Conservation (phyloP, 345 rosid species). For the Lumnitzera racemosa region DNA sequence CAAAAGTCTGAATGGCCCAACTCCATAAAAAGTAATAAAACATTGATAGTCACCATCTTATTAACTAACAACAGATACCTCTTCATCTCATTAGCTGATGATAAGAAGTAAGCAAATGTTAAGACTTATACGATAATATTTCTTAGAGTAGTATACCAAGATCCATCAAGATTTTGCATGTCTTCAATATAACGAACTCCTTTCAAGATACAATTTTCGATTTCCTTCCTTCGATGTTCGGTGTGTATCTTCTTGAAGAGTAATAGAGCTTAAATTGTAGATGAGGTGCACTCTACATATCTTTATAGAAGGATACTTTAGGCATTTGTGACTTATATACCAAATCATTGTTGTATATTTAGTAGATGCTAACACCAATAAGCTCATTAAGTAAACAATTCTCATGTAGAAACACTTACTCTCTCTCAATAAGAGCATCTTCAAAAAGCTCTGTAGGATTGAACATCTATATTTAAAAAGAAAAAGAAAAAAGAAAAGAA, state of each 20-base stretch:
- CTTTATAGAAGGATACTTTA: constrained; percentile 7
- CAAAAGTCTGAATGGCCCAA: too few species aligned
- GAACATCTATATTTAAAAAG: constrained; percentile 20
- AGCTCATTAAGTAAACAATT: not conserved
- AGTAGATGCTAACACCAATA: not conserved
- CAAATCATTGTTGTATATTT: too few species aligned
- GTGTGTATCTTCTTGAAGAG: constrained; percentile 39
- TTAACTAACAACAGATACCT: too few species aligned
- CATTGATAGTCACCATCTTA: too few species aligned
- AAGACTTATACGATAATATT: not conserved
- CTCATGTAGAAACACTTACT: constrained; percentile 19
- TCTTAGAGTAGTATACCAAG: constrained; percentile 22
- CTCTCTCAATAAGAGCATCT: constrained; percentile 42
- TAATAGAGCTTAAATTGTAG: constrained; percentile 32
- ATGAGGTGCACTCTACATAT: constrained; percentile 46
- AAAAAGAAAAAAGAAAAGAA: not conserved
- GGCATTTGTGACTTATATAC: too few species aligned
- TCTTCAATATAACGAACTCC: constrained; percentile 28
- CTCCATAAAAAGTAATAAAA: too few species aligned
- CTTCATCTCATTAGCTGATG: too few species aligned
- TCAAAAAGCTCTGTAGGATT: constrained; percentile 48
- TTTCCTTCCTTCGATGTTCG: constrained; percentile 25
- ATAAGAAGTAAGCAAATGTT: too few species aligned
- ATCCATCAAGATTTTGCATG: constrained; percentile 40
- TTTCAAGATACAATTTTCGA: constrained; percentile 19